These are phyloP conservation scores for Annulohypoxylon bovei DNA, from an alignment of 495 filamentous ascomycete species.

Conservation along the genomic window DNA sequence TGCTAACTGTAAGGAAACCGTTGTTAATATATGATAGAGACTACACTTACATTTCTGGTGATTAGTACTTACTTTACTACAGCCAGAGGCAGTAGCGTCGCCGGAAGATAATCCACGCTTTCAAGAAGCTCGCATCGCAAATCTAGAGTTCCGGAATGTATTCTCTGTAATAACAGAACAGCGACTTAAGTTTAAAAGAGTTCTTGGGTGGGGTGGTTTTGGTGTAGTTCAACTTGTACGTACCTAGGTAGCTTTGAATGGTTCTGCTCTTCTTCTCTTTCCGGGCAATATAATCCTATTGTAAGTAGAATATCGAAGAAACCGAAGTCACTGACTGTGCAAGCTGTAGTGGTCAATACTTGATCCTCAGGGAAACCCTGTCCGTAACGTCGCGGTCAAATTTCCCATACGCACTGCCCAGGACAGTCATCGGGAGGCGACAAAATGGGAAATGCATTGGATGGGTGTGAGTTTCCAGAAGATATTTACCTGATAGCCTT, in stretches of 20 bases:
- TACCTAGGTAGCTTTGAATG: neutral
- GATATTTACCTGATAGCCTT: neutral
- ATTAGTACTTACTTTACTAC: too few relatives aligned
- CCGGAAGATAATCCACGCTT: too few relatives aligned
- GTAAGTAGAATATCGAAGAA: neutral
- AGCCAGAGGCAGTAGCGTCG: too few relatives aligned
- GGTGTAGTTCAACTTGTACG: constrained; percentile 17
- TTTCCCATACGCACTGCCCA: neutral
- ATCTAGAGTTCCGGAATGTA: neutral
- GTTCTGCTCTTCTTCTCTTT: neutral
- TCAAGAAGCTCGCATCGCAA: neutral
- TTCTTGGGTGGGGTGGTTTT: constrained; percentile 12
- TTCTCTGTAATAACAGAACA: neutral
- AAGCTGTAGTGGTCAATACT: constrained; percentile 13
- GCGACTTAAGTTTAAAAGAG: neutral
- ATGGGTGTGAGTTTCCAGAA: constrained; percentile 6
- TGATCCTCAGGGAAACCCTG: too few relatives aligned
- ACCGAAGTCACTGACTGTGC: neutral
- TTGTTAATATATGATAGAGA: too few relatives aligned
- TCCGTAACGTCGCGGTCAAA: constrained; percentile 1
- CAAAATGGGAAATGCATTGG: neutral
- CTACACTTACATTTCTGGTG: too few relatives aligned
- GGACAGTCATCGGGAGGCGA: neutral
- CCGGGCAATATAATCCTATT: neutral
- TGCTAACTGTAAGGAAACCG: too few relatives aligned